These are phyloP conservation scores for Beauveria bassiana DNA, from an alignment of 2,329 filamentous ascomycete genomes.

Conservation along the genomic window DNA sequence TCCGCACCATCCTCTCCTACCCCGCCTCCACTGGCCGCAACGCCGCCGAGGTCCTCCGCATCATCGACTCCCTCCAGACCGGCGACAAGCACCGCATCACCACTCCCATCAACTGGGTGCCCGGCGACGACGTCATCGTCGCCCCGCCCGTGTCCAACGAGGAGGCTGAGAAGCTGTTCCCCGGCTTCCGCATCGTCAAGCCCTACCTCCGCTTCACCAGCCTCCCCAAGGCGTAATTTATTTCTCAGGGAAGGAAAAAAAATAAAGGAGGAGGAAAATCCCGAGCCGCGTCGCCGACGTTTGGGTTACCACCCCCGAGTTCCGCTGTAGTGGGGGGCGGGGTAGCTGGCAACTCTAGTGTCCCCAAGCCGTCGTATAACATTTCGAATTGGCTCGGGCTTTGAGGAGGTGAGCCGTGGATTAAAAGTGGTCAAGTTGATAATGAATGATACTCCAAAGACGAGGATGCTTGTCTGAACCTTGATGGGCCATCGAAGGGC, in stretches of 20 bases:
- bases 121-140: conserved; percentile 87
- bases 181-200: conserved; percentile 62
- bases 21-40: conserved; percentile 85
- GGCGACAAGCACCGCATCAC: conserved; percentile 84
- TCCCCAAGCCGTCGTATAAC: not conserved
- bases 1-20: conserved; percentile 87
- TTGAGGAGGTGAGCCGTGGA: not conserved
- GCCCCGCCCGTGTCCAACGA: conserved; percentile 75
- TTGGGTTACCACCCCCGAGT: not conserved
- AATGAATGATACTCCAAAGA: not conserved
- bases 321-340: not conserved
- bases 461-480: not conserved
- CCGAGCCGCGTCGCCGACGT: too few species aligned
- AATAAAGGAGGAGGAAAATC: too few species aligned
- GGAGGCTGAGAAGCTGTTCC: conserved; percentile 83
- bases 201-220: conserved; percentile 68
- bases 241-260: too few species aligned
- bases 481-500: not conserved
- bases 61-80: conserved; percentile 71
- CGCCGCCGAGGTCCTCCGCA: conserved; percentile 69
- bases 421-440: not conserved
- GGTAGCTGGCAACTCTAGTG: not conserved
- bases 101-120: conserved; percentile 85
- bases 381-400: not conserved
- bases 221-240: conserved; percentile 45